phyloP scores from a whole-genome alignment of 805 yeast genomes.

The Cyberlindnera xylosilytica region DNA sequence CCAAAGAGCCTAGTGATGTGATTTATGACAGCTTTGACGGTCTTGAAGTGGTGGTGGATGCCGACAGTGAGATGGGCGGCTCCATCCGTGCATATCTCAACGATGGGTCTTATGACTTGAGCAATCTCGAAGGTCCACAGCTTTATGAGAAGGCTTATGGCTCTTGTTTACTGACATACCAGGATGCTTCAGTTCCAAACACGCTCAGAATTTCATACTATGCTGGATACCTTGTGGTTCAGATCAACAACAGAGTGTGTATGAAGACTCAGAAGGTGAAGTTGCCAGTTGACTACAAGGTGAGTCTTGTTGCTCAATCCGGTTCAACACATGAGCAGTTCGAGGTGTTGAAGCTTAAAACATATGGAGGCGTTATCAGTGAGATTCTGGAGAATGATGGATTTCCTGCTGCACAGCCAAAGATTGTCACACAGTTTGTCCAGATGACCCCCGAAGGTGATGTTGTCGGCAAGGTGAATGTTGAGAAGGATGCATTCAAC shows the following conservation, averaged over 20 bases:
- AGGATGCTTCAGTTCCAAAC: conserved; percentile 67
- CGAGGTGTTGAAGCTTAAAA: conserved; percentile 59
- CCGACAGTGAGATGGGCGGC: conserved; percentile 42
- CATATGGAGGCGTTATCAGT: conserved; percentile 49
- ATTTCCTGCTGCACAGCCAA: conserved; percentile 41
- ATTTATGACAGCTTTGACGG: conserved; percentile 65
- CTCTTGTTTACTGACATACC: conserved; percentile 54
- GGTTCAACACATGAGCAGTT: conserved; percentile 50
- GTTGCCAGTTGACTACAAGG: conserved; percentile 40
- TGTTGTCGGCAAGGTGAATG: conserved; percentile 5
- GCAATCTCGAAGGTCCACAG: conserved; percentile 12
- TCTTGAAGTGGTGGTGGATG: conserved; percentile 56
- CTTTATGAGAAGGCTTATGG: conserved; percentile 42
- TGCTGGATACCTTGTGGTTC: conserved; percentile 52
- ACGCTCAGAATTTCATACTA: conserved; percentile 65
- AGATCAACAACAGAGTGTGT: conserved; percentile 68
- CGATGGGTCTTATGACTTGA: conserved; percentile 49
- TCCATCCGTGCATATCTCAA: conserved; percentile 57
- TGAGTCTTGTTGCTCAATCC: conserved; percentile 55
- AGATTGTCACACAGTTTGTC: conserved; percentile 39
- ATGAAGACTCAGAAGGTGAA: conserved; percentile 57
- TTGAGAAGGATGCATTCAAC: neutral
- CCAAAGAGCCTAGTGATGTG: conserved; percentile 30
- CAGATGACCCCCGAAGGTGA: conserved; percentile 34
- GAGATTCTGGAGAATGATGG: conserved; percentile 61